Conservation (phyloP, 495 filamentous ascomycete genomes). For the Rhypophila decipiens region DNA sequence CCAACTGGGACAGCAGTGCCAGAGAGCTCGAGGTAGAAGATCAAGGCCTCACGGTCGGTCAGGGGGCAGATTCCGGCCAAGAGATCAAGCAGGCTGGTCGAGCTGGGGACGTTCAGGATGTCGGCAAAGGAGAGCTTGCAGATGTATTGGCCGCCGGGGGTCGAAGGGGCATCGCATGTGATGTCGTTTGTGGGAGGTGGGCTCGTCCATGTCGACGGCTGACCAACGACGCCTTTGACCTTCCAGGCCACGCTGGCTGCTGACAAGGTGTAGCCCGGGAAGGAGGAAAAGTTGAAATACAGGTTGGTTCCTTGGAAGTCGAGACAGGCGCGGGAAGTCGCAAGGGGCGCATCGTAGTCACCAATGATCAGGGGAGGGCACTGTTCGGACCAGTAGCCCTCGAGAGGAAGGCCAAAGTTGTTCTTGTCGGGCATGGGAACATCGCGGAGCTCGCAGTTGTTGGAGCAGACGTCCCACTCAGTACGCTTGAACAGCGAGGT, state of each 20-base stretch:
- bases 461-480: slow-evolving; percentile 7
- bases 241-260: slow-evolving; percentile 4
- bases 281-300: slow-evolving; percentile 10
- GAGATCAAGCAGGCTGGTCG: slow-evolving; percentile 1
- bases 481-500: slow-evolving; percentile 5
- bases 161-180: slow-evolving; percentile 1
- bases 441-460: slow-evolving; percentile 7
- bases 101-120: slow-evolving; percentile 2
- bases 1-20: neutral
- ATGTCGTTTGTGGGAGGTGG: slow-evolving; percentile 2
- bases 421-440: slow-evolving; percentile 8
- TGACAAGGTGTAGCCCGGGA: slow-evolving; percentile 10
- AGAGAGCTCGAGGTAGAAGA: slow-evolving; percentile 6
- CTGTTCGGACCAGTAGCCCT: slow-evolving; percentile 7
- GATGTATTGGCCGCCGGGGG: neutral
- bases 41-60: slow-evolving; percentile 5
- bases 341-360: neutral
- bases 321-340: slow-evolving; percentile 7
- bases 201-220: neutral
- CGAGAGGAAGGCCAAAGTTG: slow-evolving; percentile 5
- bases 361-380: slow-evolving; percentile 8
- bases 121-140: slow-evolving; percentile 14
- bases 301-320: slow-evolving; percentile 5
- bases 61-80: slow-evolving; percentile 12
- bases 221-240: neutral